Evolutionary conservation across 306 rosid species (phyloP).

Genomic region (Rosa chinensis): DNA sequence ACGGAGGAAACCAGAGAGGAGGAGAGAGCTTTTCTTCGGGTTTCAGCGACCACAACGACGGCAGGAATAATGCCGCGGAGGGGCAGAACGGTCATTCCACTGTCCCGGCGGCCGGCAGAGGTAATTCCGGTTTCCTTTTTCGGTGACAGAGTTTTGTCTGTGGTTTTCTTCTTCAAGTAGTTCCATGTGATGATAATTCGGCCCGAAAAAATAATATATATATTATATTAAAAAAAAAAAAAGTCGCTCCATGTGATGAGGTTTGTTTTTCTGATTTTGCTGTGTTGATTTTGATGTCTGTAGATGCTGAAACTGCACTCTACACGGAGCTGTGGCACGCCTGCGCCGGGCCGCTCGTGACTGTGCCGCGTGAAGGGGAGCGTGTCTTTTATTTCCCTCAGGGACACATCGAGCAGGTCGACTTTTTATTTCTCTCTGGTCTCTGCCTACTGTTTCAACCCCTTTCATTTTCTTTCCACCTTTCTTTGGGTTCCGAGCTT

Average conservation of each 20-base stretch:
- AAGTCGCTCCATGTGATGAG: neutral
- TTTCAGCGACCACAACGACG: slow-evolving; percentile 35
- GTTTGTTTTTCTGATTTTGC: neutral
- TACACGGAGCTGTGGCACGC: slow-evolving; percentile 94
- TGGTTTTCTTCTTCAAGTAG: neutral
- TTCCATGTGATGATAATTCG: neutral
- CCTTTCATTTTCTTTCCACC: neutral
- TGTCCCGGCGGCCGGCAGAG: slow-evolving; percentile 31
- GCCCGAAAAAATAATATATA: neutral
- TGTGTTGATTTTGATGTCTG: slow-evolving; percentile 14
- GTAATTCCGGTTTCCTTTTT: slow-evolving; percentile 33
- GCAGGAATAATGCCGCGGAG: slow-evolving; percentile 34
- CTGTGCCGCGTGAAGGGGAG: slow-evolving; percentile 77
- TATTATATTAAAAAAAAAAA: neutral
- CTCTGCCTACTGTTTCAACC: neutral
- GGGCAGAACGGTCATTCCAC: slow-evolving; percentile 39
- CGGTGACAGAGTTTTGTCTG: neutral
- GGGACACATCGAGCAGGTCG: slow-evolving; percentile 95
- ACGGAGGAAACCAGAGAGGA: slow-evolving; percentile 42
- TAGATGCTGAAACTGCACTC: slow-evolving; percentile 77
- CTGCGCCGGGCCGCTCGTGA: slow-evolving; percentile 96
- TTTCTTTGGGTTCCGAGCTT: neutral
- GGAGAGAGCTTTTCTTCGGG: slow-evolving; percentile 39
- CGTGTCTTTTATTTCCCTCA: slow-evolving; percentile 96
- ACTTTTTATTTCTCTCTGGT: neutral